Percentiles rank a stretch among this genome's conserved stretches.
Evolutionary conservation across 2,329 filamentous ascomycete species (phyloP).

Genomic region (Tolypocladium pustulatum): DNA sequence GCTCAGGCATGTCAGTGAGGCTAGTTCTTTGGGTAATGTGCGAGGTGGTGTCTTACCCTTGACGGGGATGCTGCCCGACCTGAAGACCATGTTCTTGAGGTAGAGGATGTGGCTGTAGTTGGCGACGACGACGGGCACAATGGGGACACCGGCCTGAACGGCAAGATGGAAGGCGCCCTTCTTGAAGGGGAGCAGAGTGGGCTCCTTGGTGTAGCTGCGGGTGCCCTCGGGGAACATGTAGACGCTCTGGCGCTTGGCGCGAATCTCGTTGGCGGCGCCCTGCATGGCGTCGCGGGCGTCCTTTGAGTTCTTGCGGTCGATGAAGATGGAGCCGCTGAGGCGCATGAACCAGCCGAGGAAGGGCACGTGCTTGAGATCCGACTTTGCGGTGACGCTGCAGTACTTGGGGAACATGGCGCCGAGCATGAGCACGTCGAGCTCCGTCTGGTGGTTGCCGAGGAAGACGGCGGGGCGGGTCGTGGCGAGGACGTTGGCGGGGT

Average conservation of each 20-base stretch:
- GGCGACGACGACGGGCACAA: slow-evolving; percentile 74
- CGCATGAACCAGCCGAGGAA: slow-evolving; percentile 93
- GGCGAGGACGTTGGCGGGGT: slow-evolving; percentile 50
- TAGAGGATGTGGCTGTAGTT: slow-evolving; percentile 69
- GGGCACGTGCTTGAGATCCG: slow-evolving; percentile 65
- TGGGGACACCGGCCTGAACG: slow-evolving; percentile 84
- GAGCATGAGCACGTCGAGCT: slow-evolving; percentile 88
- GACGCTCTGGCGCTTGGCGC: slow-evolving; percentile 59
- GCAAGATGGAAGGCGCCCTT: slow-evolving; percentile 97
- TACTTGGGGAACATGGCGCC: slow-evolving; percentile 82
- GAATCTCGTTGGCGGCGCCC: slow-evolving; percentile 73
- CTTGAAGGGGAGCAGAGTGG: slow-evolving; percentile 87
- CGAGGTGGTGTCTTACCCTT: slow-evolving; percentile 44
- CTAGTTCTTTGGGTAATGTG: neutral
- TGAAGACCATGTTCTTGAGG: slow-evolving; percentile 54
- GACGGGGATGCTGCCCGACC: slow-evolving; percentile 59
- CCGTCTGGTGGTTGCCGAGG: slow-evolving; percentile 90
- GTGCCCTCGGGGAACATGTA: slow-evolving; percentile 92
- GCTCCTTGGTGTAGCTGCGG: slow-evolving; percentile 74
- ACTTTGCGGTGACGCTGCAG: slow-evolving; percentile 90
- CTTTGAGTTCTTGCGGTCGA: slow-evolving; percentile 77
- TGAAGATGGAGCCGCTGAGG: slow-evolving; percentile 84
- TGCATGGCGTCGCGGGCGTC: slow-evolving; percentile 80
- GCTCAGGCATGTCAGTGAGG: neutral
- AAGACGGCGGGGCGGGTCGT: slow-evolving; percentile 75